Evolutionary conservation across 1,284 basidiomycete genomes (phyloP).

Genomic region (Ganoderma lingzhi): DNA sequence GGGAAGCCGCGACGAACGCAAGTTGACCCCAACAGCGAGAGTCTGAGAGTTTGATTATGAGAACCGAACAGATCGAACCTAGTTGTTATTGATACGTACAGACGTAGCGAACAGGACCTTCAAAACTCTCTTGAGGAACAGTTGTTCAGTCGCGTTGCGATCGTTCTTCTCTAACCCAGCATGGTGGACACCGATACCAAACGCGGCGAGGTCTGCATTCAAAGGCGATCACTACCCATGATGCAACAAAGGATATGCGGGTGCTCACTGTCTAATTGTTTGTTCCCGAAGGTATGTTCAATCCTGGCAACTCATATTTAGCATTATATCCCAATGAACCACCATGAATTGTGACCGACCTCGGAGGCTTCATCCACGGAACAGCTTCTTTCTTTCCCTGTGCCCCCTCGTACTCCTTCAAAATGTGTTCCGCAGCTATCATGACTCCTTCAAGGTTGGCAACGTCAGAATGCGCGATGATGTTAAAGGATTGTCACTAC

Average conservation of each 20-base stretch:
- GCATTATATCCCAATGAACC: neutral
- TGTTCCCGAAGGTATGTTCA: constrained; percentile 64
- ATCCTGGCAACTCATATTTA: constrained; percentile 47
- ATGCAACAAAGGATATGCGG: neutral
- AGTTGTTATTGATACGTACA: constrained; percentile 44
- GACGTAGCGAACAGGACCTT: constrained; percentile 78
- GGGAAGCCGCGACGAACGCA: constrained; percentile 60
- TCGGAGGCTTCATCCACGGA: constrained; percentile 69
- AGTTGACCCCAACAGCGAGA: constrained; percentile 88
- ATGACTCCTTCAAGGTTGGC: constrained; percentile 59
- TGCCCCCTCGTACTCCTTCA: constrained; percentile 73
- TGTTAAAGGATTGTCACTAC: constrained; percentile 45
- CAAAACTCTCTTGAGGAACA: constrained; percentile 73
- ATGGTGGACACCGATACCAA: constrained; percentile 88
- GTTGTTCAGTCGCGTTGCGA: constrained; percentile 71
- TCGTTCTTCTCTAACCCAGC: constrained; percentile 84
- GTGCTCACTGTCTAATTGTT: constrained; percentile 62
- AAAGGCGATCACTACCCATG: neutral
- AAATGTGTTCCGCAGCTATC: constrained; percentile 76
- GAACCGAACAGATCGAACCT: neutral
- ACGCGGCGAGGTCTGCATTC: constrained; percentile 59
- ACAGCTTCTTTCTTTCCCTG: constrained; percentile 56
- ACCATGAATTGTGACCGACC: constrained; percentile 45
- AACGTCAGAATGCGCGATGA: neutral
- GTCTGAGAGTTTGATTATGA: constrained; percentile 56